Evolutionary conservation across 305 asterid genomes (phyloP).

Genomic region (Solanum hybrid): DNA sequence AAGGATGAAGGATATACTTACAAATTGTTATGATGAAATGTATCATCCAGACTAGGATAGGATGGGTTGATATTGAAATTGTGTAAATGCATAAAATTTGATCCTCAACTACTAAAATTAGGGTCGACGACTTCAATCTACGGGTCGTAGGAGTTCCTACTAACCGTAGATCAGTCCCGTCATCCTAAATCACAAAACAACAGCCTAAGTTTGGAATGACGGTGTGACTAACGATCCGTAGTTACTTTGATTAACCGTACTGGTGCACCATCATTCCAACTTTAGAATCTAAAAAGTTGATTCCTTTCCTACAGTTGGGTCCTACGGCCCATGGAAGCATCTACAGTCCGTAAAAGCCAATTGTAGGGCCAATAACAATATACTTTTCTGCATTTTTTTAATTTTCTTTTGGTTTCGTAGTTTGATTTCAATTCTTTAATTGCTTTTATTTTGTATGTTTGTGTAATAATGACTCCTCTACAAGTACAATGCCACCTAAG

Average conservation of each 20-base stretch:
- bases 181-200: neutral
- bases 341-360: neutral
- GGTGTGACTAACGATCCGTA: neutral
- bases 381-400: neutral
- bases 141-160: neutral
- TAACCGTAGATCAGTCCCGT: neutral
- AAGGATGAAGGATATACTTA: neutral
- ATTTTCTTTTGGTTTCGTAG: neutral
- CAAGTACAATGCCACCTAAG: neutral
- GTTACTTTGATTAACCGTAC: neutral
- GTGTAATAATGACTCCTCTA: neutral
- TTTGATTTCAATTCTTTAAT: no score
- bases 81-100: neutral
- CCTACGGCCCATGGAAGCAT: neutral
- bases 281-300: neutral
- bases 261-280: neutral
- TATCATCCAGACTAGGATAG: neutral
- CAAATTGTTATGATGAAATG: neutral
- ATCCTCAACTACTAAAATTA: neutral
- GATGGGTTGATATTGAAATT: neutral
- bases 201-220: neutral
- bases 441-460: neutral
- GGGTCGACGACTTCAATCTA: neutral
- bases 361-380: neutral
- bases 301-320: neutral